phyloP scores from a whole-genome alignment of 768 basidiomycete genomes.

The Inosperma sp. region DNA sequence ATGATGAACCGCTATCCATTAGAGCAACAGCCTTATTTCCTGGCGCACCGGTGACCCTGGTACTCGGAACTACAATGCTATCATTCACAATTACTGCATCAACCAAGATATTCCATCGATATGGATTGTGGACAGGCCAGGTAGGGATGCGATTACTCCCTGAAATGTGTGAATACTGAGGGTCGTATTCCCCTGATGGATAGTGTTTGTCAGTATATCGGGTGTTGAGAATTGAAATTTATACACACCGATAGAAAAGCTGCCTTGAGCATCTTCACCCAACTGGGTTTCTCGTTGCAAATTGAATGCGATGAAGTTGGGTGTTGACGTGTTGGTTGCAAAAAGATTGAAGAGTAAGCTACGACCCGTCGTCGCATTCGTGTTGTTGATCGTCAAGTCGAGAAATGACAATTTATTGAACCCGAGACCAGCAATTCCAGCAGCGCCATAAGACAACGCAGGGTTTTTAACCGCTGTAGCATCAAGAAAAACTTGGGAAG shows the following conservation, averaged over 20 bases:
- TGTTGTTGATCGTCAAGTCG: conserved; percentile 54
- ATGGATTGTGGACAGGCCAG: conserved; percentile 61
- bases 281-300: conserved; percentile 55
- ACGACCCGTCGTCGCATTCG: conserved; percentile 57
- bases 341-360: conserved; percentile 77
- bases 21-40: conserved; percentile 67
- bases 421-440: conserved; percentile 72
- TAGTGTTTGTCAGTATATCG: neutral
- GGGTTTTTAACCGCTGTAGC: conserved; percentile 64
- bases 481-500: conserved; percentile 71
- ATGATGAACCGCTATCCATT: conserved; percentile 80
- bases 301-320: conserved; percentile 78
- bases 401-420: conserved; percentile 74
- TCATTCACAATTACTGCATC: conserved; percentile 65
- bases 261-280: conserved; percentile 54
- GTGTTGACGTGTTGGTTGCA: conserved; percentile 57
- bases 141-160: conserved; percentile 60
- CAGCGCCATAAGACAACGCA: conserved; percentile 63
- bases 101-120: conserved; percentile 72
- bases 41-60: conserved; percentile 53
- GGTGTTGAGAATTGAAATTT: neutral
- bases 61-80: conserved; percentile 48
- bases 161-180: conserved; percentile 55
- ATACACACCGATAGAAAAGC: conserved; percentile 61
- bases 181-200: conserved; percentile 59